phyloP scores from a whole-genome alignment of 1,284 basidiomycete genomes.

The Ceratobasidium sp. region DNA sequence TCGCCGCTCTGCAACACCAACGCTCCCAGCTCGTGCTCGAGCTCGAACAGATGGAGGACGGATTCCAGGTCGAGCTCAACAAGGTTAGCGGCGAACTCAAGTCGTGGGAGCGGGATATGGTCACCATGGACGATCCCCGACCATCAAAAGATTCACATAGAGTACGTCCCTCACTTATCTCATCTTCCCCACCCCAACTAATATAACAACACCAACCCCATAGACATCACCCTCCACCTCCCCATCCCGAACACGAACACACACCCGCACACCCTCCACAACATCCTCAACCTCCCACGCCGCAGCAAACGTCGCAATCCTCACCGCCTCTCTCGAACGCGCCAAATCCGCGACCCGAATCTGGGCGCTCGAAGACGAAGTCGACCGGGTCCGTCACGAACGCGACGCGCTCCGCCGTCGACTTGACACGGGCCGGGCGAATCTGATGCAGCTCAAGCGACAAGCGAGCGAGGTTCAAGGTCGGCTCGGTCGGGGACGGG shows the following conservation, averaged over 20 bases:
- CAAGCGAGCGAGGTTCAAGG: slow-evolving; percentile 34
- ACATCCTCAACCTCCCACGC: slow-evolving; percentile 7
- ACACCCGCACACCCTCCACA: slow-evolving; percentile 1
- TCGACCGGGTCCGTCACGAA: slow-evolving; percentile 38
- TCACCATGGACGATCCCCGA: neutral
- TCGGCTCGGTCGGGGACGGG: slow-evolving; percentile 13
- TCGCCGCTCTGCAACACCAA: slow-evolving; percentile 36
- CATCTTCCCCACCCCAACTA: neutral
- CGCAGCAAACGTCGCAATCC: neutral
- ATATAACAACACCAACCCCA: neutral
- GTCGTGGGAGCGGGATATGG: slow-evolving; percentile 26
- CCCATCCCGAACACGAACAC: slow-evolving; percentile 10
- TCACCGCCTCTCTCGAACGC: slow-evolving; percentile 32
- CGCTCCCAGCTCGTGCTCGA: slow-evolving; percentile 29
- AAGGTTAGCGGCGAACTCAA: slow-evolving; percentile 25
- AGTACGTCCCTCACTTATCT: neutral
- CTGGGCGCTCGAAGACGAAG: slow-evolving; percentile 43
- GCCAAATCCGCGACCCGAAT: slow-evolving; percentile 40
- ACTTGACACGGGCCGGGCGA: slow-evolving; percentile 26
- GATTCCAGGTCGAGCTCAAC: slow-evolving; percentile 38
- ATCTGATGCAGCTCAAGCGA: slow-evolving; percentile 38
- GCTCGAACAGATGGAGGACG: slow-evolving; percentile 43
- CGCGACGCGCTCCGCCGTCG: slow-evolving; percentile 30
- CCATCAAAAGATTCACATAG: neutral
- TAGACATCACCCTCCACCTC: neutral